Base-by-base conservation (phyloP, 2,329 filamentous ascomycete genomes). In the Pyrenochaeta sp. region DNA sequence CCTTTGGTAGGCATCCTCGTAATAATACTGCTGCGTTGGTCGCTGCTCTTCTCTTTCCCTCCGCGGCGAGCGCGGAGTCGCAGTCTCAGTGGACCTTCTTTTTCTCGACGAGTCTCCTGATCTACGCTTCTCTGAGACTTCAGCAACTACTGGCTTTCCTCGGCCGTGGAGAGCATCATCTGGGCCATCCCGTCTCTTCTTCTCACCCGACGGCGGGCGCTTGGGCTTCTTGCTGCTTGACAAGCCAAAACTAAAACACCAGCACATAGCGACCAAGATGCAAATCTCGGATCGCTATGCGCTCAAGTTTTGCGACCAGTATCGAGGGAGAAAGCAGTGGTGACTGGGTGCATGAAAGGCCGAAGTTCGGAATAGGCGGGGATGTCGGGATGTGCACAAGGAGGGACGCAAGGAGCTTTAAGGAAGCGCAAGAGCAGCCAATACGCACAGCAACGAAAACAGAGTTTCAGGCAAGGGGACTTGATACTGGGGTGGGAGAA, bases 191-290 rank as follows among this genome's bases (percentile, higher is more conserved):
- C 57, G 56, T 55, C 53, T 68, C 53, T 65, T 68, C 42, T 67
- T 65, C 41, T 64, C 58, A 7, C 40, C 40, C 30, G 58, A 56
- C 40, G 66, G 51, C 32, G 53, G 50, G 36, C 26, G 53, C 37
- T 60, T 67, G 36, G 39, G 61, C 51, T 68, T 69, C 50, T 65
- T 63, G 43, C 50, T 61, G 44, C 51, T 58, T 30, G 63, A 58
- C 43, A 59, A 44, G 40, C 60, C 59, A 44, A 68, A 69, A 35
- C 58, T 61, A 50, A 66, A 68, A 51, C 62, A 65, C 60, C 67
- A 69, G 55, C 68, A 71, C 68, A 71, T 71, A 48, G 60, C 58
- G 60, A 64, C 44, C 58, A 57, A 51, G 48, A 52, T 48, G 41
- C 51, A 39, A 39, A 44, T 53, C 51, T 55, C 43, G 49, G 51